Conservation (phyloP, 2,329 filamentous ascomycete genomes). For the Fusarium illudens region DNA sequence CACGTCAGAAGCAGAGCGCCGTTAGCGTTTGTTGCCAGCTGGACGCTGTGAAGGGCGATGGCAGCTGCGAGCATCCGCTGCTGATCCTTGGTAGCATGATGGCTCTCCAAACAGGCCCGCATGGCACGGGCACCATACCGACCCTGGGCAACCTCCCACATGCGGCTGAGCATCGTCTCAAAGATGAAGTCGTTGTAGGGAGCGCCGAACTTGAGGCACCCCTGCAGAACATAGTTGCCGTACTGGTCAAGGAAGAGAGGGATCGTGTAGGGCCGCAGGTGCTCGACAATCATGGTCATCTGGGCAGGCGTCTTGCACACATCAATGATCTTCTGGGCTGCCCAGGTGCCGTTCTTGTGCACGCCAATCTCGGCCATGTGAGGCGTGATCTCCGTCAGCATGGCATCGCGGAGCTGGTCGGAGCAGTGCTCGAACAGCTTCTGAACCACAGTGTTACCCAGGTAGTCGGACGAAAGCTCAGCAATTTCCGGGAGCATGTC, state of each 20-base stretch:
- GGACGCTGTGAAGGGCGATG: slow-evolving; percentile 96
- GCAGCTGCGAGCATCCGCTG: slow-evolving; percentile 93
- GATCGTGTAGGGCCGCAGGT: slow-evolving; percentile 85
- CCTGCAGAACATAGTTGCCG: slow-evolving; percentile 97
- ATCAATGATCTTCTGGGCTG: slow-evolving; percentile 98
- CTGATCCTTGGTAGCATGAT: slow-evolving; percentile 93
- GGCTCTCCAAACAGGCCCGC: slow-evolving; percentile 95
- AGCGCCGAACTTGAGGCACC: slow-evolving; percentile 88
- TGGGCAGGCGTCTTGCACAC: slow-evolving; percentile 86
- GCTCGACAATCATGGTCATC: slow-evolving; percentile 84
- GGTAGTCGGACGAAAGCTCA: slow-evolving; percentile 92
- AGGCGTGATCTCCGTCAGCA: slow-evolving; percentile 87
- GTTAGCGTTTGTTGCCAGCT: slow-evolving; percentile 95
- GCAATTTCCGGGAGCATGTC: slow-evolving; percentile 98
- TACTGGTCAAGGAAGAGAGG: slow-evolving; percentile 97
- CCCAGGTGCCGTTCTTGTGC: slow-evolving; percentile 99
- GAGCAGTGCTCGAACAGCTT: slow-evolving; percentile 98
- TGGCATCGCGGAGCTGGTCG: slow-evolving; percentile 86
- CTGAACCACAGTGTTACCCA: slow-evolving; percentile 99
- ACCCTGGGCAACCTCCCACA: slow-evolving; percentile 94
- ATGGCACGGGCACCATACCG: slow-evolving; percentile 95
- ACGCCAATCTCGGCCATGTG: slow-evolving; percentile 96
- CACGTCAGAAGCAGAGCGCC: slow-evolving; percentile 93
- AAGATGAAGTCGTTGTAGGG: slow-evolving; percentile 98
- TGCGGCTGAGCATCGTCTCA: slow-evolving; percentile 91